Evolutionary conservation across 2,329 filamentous ascomycete genomes (phyloP), one percentile per base, ranked within the genome.

Genomic region (Bipolaris victoriae): DNA sequence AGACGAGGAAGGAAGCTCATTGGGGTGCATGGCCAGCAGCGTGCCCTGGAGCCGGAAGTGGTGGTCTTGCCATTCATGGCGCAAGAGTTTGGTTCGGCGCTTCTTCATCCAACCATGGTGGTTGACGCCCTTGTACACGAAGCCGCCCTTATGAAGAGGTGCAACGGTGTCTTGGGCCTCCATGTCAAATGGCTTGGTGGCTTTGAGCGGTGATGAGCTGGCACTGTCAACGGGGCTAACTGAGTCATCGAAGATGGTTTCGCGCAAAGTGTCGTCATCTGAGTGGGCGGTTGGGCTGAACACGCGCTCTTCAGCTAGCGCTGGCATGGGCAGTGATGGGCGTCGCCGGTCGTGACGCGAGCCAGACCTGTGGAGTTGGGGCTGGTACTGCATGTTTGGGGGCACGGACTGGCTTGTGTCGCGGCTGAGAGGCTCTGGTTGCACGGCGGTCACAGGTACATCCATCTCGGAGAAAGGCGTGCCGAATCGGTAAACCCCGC

Each of bases 101-200:
- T 96, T 97, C 83, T 92, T 93, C 87, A 99, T 96, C 77, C 88
- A 92, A 1, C 95, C 95, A 48, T 90, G 86, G 76, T 93, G 91
- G 33, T 86, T 85, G 61, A 89, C 78, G 55, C 86, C 86, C 22
- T 73, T 68, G 63, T 78, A 78, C 29, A 62, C 55, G 49, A 74
- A 74, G 22, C 73, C 73, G 51, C 69, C 69, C 64, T 72, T 75
- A 49, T 82, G 60, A 64, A 65, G 70, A 37, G 64, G 64, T 65
- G 55, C 73, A 62, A 67, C 51, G 26, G 53, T 65, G 49, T 68
- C 65, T 37, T 55, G 49, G 39, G 64, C 67, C 49, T 68, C 64
- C 16, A 57, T 48, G 18, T 57, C 57, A 49, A 60, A 65, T 24
- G 51, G 67, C 46, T 66, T 71, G 39, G 68, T 66, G 20, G 60